Percentiles rank a stretch among this genome's conserved stretches.
phyloP scores from a whole-genome alignment of 306 rosid species.

The Castanea mollissima region DNA sequence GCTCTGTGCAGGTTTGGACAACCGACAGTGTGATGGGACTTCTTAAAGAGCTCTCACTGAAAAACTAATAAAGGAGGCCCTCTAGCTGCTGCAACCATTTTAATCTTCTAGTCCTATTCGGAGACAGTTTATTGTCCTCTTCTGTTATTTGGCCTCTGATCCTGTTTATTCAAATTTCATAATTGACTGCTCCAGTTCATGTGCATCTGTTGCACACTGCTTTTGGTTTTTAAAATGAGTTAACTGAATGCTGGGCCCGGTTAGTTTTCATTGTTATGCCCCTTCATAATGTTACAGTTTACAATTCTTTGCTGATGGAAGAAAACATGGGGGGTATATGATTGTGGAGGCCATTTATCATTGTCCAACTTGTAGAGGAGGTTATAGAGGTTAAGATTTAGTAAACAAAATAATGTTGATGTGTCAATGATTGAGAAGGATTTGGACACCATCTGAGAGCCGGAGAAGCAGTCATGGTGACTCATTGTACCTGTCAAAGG shows the following conservation, averaged over 20 bases:
- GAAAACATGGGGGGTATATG: not conserved
- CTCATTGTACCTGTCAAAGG: not conserved
- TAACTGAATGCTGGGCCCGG: no score
- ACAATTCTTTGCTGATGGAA: not conserved
- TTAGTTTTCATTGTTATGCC: no score
- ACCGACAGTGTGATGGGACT: slow-evolving; percentile 97
- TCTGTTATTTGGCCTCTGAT: slow-evolving; percentile 6
- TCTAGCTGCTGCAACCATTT: slow-evolving; percentile 28
- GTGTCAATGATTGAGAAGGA: no score
- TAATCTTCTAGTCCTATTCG: slow-evolving; percentile 4
- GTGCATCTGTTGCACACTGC: not conserved
- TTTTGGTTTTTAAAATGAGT: not conserved
- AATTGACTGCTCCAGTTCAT: not conserved
- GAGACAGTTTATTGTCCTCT: not conserved
- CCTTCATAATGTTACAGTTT: not conserved
- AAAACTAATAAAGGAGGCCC: slow-evolving; percentile 63
- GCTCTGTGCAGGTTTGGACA: slow-evolving; percentile 69
- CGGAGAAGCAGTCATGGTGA: not conserved
- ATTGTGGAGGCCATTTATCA: not conserved
- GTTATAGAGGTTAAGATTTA: not conserved
- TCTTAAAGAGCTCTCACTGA: slow-evolving; percentile 64
- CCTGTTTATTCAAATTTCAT: slow-evolving; percentile 8
- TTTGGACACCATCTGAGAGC: no score
- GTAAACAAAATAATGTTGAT: not conserved
- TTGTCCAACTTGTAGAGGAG: not conserved